Base-by-base conservation (phyloP, 495 filamentous ascomycete species). In the Annulohypoxylon moriforme region DNA sequence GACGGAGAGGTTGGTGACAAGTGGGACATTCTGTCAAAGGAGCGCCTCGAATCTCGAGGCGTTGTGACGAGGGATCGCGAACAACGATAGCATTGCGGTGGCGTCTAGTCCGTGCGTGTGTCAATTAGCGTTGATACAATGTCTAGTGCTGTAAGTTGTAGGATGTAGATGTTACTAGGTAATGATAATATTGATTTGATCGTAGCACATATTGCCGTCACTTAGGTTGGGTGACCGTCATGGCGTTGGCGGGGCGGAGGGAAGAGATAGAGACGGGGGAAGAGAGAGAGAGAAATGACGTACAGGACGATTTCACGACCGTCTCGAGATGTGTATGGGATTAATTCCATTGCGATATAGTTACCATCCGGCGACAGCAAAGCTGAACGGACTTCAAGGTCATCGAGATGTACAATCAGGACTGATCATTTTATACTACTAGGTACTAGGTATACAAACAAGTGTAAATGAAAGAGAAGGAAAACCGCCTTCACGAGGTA, bases 71-170 rank as follows among this genome's bases (percentile, higher is more conserved):
- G 42, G 89, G 91, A 80, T 99, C 94, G 74, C 92, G 94, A 52
- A 98, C 88, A 20, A 99, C 96, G 58, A 99, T 89, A 3, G 94
- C 91, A 77, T 96, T 91, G 75, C 94, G 90, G 78, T 97, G 93
- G 70, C 96, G 96, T 29, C 95, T 98, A 73, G 24, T 33, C 52
- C 31, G 50, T 27, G 16, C 22, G 42, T 52, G 18, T 44, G 49
- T 62, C 60, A 5, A n/a, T 40, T 14, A 40, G 36, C 13, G n/a
- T 40, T 40, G n/a, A n/a, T 60, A 58, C 2, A 4, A 13, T 40
- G 4, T 38, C n/a, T 46, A 62, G 29, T 24, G 31, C 4, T 18
- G 47, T 1, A n/a, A 55, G 24, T 63, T 16, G 49, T 22, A 29
- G 4, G 56, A 20, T 24, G 24, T 20, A 31, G 9, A 42, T 44